Evolutionary conservation across 2,329 filamentous ascomycete species (phyloP).

Genomic region (Nemania abortiva): DNA sequence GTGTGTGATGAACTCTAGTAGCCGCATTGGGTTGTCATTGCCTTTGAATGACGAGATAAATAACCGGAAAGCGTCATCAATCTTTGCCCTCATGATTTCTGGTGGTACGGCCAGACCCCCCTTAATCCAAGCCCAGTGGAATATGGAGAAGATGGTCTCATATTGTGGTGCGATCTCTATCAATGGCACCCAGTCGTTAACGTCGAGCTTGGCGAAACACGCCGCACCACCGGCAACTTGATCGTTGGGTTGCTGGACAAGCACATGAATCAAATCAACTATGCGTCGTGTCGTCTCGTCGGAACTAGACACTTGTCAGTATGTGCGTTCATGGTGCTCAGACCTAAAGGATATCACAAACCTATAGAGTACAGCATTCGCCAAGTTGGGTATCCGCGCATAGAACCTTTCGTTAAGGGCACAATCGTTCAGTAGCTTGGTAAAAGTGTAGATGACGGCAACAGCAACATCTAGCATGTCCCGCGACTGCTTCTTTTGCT

Average conservation of each 20-base stretch:
- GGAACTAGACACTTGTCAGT: slow-evolving; percentile 56
- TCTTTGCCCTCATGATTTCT: slow-evolving; percentile 52
- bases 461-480: slow-evolving; percentile 74
- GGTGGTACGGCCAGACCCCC: slow-evolving; percentile 51
- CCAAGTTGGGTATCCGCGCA: slow-evolving; percentile 65
- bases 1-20: slow-evolving; percentile 68
- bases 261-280: slow-evolving; percentile 67
- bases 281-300: slow-evolving; percentile 64
- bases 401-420: slow-evolving; percentile 60
- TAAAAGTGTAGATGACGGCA: slow-evolving; percentile 72
- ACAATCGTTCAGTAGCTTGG: slow-evolving; percentile 65
- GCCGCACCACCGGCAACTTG: slow-evolving; percentile 52
- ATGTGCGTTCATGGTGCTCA: not conserved
- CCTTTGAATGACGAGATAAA: slow-evolving; percentile 57
- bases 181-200: slow-evolving; percentile 67
- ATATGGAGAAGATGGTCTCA: slow-evolving; percentile 65
- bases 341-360: slow-evolving; percentile 12
- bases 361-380: slow-evolving; percentile 62
- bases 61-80: slow-evolving; percentile 61
- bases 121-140: slow-evolving; percentile 69
- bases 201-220: slow-evolving; percentile 55
- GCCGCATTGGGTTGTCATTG: slow-evolving; percentile 70
- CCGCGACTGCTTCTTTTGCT: slow-evolving; percentile 60
- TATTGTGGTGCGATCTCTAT: slow-evolving; percentile 68
- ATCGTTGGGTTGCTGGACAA: slow-evolving; percentile 66